Percentiles rank a stretch among this genome's conserved stretches.
Evolutionary conservation across 164 flowering plant genomes (phyloP).

Genomic region (Annona squamosa): DNA sequence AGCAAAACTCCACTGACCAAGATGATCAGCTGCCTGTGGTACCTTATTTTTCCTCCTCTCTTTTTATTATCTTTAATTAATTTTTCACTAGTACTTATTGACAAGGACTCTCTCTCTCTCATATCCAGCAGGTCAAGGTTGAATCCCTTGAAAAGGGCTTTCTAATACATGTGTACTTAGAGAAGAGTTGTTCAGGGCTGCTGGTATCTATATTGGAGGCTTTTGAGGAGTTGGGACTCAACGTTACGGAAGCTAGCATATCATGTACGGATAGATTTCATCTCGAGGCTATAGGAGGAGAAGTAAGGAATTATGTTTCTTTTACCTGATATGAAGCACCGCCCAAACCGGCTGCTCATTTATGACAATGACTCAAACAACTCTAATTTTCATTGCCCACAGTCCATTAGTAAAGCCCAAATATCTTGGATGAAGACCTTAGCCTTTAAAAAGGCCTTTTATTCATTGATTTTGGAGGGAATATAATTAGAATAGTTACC

Average conservation of each 20-base stretch:
- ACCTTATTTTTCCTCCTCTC: not conserved
- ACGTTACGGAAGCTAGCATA: slow-evolving; percentile 69
- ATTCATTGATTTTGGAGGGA: no score
- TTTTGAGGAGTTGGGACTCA: slow-evolving; percentile 69
- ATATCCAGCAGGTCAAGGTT: slow-evolving; percentile 44
- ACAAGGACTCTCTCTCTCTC: not conserved
- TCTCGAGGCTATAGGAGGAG: slow-evolving; percentile 66
- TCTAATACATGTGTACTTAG: slow-evolving; percentile 46
- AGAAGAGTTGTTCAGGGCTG: slow-evolving; percentile 53
- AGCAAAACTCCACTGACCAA: slow-evolving; percentile 20
- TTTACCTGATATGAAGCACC: no score
- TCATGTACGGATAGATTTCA: slow-evolving; percentile 60
- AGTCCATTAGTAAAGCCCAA: no score
- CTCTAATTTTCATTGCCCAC: no score
- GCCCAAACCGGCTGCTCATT: no score
- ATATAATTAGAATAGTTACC: no score
- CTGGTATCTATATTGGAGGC: slow-evolving; percentile 62
- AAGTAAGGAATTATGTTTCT: slow-evolving; percentile 29
- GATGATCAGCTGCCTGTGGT: slow-evolving; percentile 33
- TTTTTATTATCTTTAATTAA: not conserved
- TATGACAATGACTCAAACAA: no score
- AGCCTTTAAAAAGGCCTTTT: no score
- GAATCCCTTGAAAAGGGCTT: slow-evolving; percentile 64
- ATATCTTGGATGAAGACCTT: no score
- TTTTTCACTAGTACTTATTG: not conserved